Evolutionary conservation across 106 monocot species (phyloP), one percentile per base, ranked within the genome.

Genomic region (Gastrodia elata): DNA sequence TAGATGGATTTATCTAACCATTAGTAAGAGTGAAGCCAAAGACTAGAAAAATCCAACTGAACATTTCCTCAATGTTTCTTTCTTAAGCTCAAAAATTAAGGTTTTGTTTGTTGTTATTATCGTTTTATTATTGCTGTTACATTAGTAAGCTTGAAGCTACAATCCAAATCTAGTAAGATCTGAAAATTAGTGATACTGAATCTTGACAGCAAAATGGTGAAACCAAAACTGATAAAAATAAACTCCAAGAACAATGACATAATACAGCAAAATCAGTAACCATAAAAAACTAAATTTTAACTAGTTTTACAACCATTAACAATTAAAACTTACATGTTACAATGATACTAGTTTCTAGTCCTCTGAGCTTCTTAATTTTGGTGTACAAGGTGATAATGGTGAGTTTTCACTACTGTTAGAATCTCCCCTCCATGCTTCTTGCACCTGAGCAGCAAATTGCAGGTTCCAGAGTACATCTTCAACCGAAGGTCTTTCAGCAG

Each of bases 391-490:
- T 11, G 89, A 86, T 3, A 86, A 28, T 9, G 86, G 80, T 6
- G 91, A 91, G 28, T 78, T 88, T 55, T 88, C 84, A 20, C 90
- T 87, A 75, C 97, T 98, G 34, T 71, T 76, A 52, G 86, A 77
- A 72, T 88, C 87, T 72, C 83, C 87, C 57, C 90, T 84, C 88
- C 90, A 94, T 67, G 82, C 79, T 44, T 90, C 86, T 71, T 93
- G 93, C 36, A 98, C 90, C 48, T 98, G 97, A 59, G 88, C 84
- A 34, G 97, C 97, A 84, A 98, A 98, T 55, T 98, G 97, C 82
- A 98, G 69, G 82, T 98, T 98, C 97, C 97, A 98, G 14, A 98
- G 93, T 30, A 98, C 90, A 70, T 98, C 97, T 79, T 98, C 97
- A 13, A 91, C 74, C 0, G 97, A 98, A 5, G 97, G 97, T 74